Conservation (phyloP, 768 basidiomycete genomes). For the Boletus barrowsii region DNA sequence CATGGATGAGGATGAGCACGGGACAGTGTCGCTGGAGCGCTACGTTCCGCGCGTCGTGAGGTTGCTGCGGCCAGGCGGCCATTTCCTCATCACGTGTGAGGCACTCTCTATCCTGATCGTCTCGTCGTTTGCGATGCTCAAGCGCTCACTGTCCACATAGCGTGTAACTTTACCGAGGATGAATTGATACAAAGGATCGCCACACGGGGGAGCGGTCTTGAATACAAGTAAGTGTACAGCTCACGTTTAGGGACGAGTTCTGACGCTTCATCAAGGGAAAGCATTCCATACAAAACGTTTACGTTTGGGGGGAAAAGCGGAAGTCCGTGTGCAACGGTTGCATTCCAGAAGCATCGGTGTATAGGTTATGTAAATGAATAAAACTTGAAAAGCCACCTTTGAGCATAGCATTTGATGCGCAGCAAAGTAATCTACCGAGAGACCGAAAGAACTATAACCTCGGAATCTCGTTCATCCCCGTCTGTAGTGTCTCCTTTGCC, state of each 20-base stretch:
- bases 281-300: conserved; percentile 68
- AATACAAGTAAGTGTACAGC: conserved; percentile 55
- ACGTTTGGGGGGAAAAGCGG: conserved; percentile 79
- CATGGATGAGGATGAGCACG: conserved; percentile 54
- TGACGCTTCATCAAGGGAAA: conserved; percentile 47
- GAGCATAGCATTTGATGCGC: too few relatives aligned
- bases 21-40: conserved; percentile 47
- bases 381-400: too few relatives aligned
- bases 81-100: conserved; percentile 80
- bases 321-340: conserved; percentile 65
- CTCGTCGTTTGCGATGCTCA: background rate
- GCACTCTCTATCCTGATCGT: background rate
- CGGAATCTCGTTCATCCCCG: conserved; percentile 55
- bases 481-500: conserved; percentile 67
- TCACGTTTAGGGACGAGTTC: background rate
- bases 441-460: conserved; percentile 15
- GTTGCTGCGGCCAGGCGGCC: conserved; percentile 62
- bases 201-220: conserved; percentile 44
- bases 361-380: background rate
- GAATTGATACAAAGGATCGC: conserved; percentile 60
- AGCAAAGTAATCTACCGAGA: background rate
- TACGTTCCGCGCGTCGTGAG: conserved; percentile 59
- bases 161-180: conserved; percentile 84
- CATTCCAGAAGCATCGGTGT: conserved; percentile 50
- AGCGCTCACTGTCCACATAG: conserved; percentile 29